These are phyloP conservation scores for Blastomyces gilchristii DNA, from an alignment of 2,329 filamentous ascomycete species.

Conservation along the genomic window DNA sequence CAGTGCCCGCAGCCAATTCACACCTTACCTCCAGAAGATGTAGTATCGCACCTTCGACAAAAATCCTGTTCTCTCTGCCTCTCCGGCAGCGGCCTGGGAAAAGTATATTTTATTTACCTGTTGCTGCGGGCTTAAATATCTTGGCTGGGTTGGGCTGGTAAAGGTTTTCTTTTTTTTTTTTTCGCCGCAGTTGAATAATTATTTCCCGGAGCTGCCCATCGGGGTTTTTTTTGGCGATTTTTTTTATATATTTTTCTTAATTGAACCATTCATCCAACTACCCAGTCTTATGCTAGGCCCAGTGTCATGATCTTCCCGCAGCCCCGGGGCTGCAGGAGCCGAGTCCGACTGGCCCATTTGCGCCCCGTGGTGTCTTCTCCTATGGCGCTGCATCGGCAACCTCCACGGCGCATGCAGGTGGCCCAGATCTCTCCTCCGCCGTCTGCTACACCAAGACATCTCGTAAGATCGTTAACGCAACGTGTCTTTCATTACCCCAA, in stretches of 20 bases:
- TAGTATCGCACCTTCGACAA: no score
- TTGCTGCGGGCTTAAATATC: neutral
- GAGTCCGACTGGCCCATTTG: slow-evolving; percentile 1
- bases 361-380: neutral
- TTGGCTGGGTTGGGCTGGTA: no score
- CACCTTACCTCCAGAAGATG: no score
- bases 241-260: neutral
- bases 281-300: neutral
- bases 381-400: neutral
- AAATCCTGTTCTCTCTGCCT: no score
- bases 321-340: slow-evolving; percentile 7
- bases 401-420: neutral
- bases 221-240: neutral
- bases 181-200: no score
- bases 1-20: neutral
- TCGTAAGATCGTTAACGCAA: slow-evolving; percentile 13
- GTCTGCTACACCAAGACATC: neutral
- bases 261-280: neutral
- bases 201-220: neutral
- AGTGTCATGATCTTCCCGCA: slow-evolving; percentile 5
- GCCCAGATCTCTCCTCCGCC: neutral
- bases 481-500: slow-evolving; percentile 15
- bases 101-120: no score
- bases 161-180: no score
- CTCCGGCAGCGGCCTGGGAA: no score